Evolutionary conservation across 306 rosid genomes (phyloP).

Genomic region (Nissolia schottii): DNA sequence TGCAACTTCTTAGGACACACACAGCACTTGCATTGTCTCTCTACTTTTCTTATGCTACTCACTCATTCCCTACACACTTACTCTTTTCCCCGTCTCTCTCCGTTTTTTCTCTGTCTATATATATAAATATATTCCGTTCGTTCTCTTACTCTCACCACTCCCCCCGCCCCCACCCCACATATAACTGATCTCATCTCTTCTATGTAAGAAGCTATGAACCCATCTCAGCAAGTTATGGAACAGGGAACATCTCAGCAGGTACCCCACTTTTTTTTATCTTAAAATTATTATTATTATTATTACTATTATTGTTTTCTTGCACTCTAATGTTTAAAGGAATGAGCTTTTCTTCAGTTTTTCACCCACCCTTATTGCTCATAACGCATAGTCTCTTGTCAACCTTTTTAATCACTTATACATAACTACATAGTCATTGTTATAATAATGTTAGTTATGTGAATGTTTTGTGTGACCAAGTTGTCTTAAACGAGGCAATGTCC

Average conservation of each 20-base stretch:
- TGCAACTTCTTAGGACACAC: constrained; percentile 14
- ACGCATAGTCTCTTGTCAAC: not conserved
- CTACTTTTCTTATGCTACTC: constrained; percentile 15
- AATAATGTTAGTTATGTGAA: not conserved
- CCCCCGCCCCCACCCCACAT: too few species aligned
- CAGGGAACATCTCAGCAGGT: constrained; percentile 52
- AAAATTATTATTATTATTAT: not conserved
- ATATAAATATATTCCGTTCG: constrained; percentile 11
- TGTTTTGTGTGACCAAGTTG: not conserved
- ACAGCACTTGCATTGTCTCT: constrained; percentile 34
- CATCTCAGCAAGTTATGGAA: constrained; percentile 46
- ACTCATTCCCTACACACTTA: not conserved
- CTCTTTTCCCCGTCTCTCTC: not conserved
- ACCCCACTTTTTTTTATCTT: constrained; percentile 2
- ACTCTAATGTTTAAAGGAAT: constrained; percentile 5
- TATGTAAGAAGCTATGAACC: constrained; percentile 35
- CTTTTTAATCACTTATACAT: too few species aligned
- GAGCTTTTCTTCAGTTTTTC: not conserved
- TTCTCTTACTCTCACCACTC: constrained; percentile 18
- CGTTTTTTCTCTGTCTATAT: not conserved
- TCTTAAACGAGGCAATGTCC: not conserved
- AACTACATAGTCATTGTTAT: not conserved
- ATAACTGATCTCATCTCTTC: not conserved
- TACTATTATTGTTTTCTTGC: not conserved
- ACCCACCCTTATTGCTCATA: not conserved